Conservation (phyloP, 352 stramenopile species). For the Pythium scleroteichum region DNA sequence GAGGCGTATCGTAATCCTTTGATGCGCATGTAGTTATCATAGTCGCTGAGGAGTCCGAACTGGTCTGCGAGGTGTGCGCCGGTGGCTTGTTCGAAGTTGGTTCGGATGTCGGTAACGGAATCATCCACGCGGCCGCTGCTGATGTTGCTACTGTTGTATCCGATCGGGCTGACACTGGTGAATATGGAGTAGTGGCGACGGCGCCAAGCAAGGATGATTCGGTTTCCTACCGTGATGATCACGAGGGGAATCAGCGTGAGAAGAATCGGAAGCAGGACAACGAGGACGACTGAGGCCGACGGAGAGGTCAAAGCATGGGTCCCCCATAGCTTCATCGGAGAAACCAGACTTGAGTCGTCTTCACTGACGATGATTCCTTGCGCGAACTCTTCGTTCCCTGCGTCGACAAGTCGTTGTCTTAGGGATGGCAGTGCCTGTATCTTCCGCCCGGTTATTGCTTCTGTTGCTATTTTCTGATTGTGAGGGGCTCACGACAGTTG, state of each 20-base stretch:
- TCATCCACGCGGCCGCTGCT: background rate
- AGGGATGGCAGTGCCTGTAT: background rate
- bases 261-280: background rate
- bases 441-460: too few relatives aligned
- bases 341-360: background rate
- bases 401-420: background rate
- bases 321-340: constrained; percentile 5
- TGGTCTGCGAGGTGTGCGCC: constrained; percentile 22
- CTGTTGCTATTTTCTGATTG: too few relatives aligned
- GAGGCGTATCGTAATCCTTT: constrained; percentile 40
- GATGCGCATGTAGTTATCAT: constrained; percentile 26
- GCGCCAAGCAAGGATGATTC: background rate
- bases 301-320: background rate
- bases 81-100: constrained; percentile 35
- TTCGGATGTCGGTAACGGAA: background rate
- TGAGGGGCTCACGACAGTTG: too few relatives aligned
- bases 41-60: constrained; percentile 14
- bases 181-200: too few relatives aligned
- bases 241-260: background rate
- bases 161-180: background rate
- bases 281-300: background rate
- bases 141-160: background rate
- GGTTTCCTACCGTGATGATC: background rate
- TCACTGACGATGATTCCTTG: background rate
- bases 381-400: background rate